Base-by-base conservation (phyloP, 805 yeast species). In the Gaillardinia entomophila region DNA sequence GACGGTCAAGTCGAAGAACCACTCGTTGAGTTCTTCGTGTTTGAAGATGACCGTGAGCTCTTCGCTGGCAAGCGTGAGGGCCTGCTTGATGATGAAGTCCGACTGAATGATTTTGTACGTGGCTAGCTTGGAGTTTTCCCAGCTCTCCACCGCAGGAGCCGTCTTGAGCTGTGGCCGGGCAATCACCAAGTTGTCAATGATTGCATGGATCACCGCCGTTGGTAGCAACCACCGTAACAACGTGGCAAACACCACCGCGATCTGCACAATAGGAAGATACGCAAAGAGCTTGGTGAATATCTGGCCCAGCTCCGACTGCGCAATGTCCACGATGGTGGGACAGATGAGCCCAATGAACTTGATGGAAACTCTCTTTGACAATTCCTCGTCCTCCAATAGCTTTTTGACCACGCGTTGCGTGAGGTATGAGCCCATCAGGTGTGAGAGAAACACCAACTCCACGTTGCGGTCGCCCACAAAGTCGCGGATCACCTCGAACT, bases 391-490 rank as follows among this genome's bases (percentile, higher is more conserved):
- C 16, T 43, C 40, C 6, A 42, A 26, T 23, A 64, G 37, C 19
- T 43, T 35, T 16, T 55, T 46, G 1, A 73, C 60, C 2, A 76
- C 62, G 28, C 82, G 52, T 50, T 82, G 88, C 3, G 65, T 51
- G 27, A 83, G 60, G 62, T 73, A 83, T 4, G 78, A 66, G 2
- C 94, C 94, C 11, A 82, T 73, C 0, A 90, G 82, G 50, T 83
- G 94, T 14, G 86, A 81, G 43, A 79, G 52, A 15, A 81, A 57
- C 31, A 60, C 56, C 6, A 80, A 50, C 10, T 66, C 61, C 12
- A 37, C 44, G 24, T 68, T 46, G 2, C 34, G 33, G 12, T 42
- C 28, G 8, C 36, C 20, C 16, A 64, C 34, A 32, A 58, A 46
- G 22, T 62, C 50, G 30, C 60, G 56, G 27, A 82, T 55, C n/a